Conservation (phyloP, 139 green algal genomes). For the Chlorella sp. region DNA sequence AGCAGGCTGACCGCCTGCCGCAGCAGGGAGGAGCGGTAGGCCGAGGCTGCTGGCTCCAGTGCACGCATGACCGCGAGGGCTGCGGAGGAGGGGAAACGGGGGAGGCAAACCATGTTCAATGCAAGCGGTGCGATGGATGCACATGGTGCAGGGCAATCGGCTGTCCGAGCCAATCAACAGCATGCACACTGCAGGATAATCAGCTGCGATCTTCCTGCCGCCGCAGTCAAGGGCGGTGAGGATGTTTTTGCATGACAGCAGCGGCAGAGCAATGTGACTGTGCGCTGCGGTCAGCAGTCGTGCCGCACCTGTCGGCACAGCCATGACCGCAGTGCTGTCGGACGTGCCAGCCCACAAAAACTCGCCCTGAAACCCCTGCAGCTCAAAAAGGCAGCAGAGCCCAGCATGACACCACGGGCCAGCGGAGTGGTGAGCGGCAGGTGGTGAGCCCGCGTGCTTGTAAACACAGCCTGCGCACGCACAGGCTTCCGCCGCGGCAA, state of each 20-base stretch:
- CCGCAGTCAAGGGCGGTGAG: too few species aligned
- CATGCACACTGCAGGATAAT: too few species aligned
- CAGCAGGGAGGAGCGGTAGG: conserved; percentile 23
- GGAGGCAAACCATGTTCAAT: too few species aligned
- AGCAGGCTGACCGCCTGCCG: conserved; percentile 37
- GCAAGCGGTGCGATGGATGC: too few species aligned
- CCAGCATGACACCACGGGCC: too few species aligned
- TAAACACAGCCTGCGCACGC: too few species aligned
- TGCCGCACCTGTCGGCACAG: conserved; percentile 35
- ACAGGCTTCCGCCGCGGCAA: not conserved
- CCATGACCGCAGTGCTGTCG: conserved; percentile 55
- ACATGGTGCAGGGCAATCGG: not conserved
- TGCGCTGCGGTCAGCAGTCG: not conserved
- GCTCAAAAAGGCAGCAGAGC: not conserved
- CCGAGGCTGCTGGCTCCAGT: not conserved
- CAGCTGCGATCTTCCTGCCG: too few species aligned
- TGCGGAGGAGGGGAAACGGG: not conserved
- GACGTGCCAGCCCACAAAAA: conserved; percentile 67
- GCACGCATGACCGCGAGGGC: conserved; percentile 34
- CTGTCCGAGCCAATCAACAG: too few species aligned
- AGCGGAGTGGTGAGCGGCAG: not conserved
- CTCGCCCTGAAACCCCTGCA: conserved; percentile 63
- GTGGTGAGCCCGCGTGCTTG: too few species aligned
- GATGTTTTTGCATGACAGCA: not conserved
- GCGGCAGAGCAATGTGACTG: not conserved